A percentile compares a stretch with the other conserved stretches of the same genome.
Conservation (phyloP, 163 green algal genomes). For the Prototheca cutis region DNA sequence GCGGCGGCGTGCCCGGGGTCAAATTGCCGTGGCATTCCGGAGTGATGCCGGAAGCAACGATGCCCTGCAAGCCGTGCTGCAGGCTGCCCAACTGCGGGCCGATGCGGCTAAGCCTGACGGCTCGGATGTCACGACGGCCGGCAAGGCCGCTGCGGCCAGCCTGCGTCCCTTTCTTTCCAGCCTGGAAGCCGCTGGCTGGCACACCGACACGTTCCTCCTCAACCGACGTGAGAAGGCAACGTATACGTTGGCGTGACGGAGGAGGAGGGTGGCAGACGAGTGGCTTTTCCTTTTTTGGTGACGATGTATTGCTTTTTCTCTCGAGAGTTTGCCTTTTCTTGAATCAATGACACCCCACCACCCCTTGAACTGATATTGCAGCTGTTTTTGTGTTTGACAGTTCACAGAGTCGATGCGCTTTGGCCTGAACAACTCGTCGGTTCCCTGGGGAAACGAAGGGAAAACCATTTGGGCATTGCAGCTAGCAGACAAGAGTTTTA, state of each 20-base stretch:
- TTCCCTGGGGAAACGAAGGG: too few species aligned
- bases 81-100: constrained; percentile 31
- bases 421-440: too few species aligned
- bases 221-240: neutral
- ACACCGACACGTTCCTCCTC: neutral
- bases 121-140: neutral
- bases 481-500: too few species aligned
- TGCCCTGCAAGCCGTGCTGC: constrained; percentile 43
- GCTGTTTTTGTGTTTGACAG: too few species aligned
- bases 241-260: neutral
- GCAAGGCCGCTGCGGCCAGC: neutral
- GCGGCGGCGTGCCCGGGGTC: neutral
- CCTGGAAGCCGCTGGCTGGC: neutral
- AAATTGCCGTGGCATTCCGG: neutral
- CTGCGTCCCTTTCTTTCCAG: neutral
- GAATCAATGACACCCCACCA: too few species aligned
- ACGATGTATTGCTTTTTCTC: too few species aligned
- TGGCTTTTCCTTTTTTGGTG: too few species aligned
- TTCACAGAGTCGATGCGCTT: too few species aligned
- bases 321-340: too few species aligned
- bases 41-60: constrained; percentile 21
- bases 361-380: too few species aligned
- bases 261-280: neutral
- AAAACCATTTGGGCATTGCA: too few species aligned
- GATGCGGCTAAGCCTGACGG: neutral